phyloP scores from a whole-genome alignment of 2,329 filamentous ascomycete genomes.

The Monilinia laxa region DNA sequence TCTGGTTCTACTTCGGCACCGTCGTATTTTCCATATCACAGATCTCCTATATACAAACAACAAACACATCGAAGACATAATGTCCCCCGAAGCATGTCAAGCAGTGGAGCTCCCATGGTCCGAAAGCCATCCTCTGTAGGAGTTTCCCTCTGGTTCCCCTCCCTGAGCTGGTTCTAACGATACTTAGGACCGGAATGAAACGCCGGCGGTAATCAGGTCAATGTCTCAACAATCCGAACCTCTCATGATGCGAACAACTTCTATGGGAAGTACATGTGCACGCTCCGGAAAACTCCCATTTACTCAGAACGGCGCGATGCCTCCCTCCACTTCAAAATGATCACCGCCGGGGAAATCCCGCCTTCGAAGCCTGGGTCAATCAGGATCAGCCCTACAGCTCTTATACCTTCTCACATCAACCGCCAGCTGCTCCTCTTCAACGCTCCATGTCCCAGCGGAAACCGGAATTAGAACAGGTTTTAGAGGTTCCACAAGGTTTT shows the following conservation, averaged over 20 bases:
- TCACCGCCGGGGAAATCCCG: slow-evolving; percentile 31
- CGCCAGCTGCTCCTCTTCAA: slow-evolving; percentile 24
- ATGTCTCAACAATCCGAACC: slow-evolving; percentile 38
- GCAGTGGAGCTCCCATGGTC: slow-evolving; percentile 35
- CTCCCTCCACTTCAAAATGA: slow-evolving; percentile 33
- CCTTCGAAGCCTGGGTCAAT: slow-evolving; percentile 34
- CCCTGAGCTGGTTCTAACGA: slow-evolving; percentile 32
- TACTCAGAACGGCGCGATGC: slow-evolving; percentile 32
- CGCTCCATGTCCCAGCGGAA: slow-evolving; percentile 32
- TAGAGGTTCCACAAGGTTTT: slow-evolving; percentile 33
- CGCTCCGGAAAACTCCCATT: slow-evolving; percentile 35
- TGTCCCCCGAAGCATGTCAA: slow-evolving; percentile 39
- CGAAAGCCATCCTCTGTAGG: slow-evolving; percentile 36
- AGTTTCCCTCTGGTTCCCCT: slow-evolving; percentile 26
- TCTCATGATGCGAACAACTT: slow-evolving; percentile 36
- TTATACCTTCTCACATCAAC: slow-evolving; percentile 35
- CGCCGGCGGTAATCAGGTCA: slow-evolving; percentile 29
- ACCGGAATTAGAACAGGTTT: slow-evolving; percentile 34
- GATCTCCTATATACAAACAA: slow-evolving; percentile 37
- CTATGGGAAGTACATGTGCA: slow-evolving; percentile 35
- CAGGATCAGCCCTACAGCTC: slow-evolving; percentile 36
- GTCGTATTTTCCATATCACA: slow-evolving; percentile 29
- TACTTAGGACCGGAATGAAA: slow-evolving; percentile 35
- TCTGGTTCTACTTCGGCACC: slow-evolving; percentile 23
- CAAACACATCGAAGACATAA: slow-evolving; percentile 32